A percentile compares a stretch with the other conserved stretches of the same genome.
Conservation (phyloP, 192 early-diverging fungal genomes). For the Backusella australiensis region DNA sequence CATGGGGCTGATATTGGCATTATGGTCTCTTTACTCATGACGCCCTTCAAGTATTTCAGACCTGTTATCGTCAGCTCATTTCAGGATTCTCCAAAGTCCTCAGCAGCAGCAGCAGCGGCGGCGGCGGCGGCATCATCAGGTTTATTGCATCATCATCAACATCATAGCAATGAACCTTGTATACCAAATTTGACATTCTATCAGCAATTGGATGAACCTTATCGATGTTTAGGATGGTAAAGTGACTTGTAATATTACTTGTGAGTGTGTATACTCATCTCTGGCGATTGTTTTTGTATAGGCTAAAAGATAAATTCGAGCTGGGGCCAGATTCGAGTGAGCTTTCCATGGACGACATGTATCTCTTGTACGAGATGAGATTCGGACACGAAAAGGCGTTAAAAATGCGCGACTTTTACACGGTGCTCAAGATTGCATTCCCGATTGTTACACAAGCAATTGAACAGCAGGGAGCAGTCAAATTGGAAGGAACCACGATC, state of each 20-base stretch:
- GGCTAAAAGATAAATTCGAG: conserved; percentile 55
- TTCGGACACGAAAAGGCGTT: conserved; percentile 37
- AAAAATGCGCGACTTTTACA: conserved; percentile 31
- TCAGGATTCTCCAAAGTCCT: background rate
- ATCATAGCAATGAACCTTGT: conserved; percentile 12
- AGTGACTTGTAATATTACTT: background rate
- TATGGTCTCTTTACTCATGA: conserved; percentile 45
- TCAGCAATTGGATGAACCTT: conserved; percentile 51
- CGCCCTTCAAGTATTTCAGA: conserved; percentile 22
- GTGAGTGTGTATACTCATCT: background rate
- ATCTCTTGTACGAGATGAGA: conserved; percentile 47
- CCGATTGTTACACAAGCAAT: conserved; percentile 11
- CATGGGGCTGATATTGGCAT: conserved; percentile 51
- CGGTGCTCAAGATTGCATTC: conserved; percentile 38
- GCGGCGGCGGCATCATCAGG: background rate
- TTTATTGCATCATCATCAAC: background rate
- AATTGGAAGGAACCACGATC: conserved; percentile 16
- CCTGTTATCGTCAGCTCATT: background rate
- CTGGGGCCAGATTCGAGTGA: conserved; percentile 19
- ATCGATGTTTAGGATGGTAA: conserved; percentile 57
- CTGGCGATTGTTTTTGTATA: conserved; percentile 6
- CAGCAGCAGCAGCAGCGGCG: too few species aligned
- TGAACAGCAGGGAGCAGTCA: background rate
- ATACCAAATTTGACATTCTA: conserved; percentile 31
- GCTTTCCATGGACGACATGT: conserved; percentile 43